Base-by-base conservation (phyloP, 2,329 filamentous ascomycete genomes). In the Tolypocladium capitatum region DNA sequence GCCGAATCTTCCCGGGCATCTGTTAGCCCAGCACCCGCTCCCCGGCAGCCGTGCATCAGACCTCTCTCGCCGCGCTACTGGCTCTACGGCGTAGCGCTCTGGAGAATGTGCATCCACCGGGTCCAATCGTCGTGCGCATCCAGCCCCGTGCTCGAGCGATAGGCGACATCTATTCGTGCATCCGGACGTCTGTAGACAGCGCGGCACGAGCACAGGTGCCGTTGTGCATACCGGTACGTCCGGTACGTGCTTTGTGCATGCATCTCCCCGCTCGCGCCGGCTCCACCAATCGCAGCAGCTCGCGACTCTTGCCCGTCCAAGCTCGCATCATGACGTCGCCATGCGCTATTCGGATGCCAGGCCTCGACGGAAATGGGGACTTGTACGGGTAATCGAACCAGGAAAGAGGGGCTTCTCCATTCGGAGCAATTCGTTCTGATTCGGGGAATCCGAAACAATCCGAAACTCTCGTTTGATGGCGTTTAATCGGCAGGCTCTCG, bases 121-220 rank as follows among this genome's bases (percentile, higher is more conserved):
- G 46, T 48, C 62, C 62, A 64, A 64, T 64, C 55, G 53, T 48
- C 46, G 50, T 48, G 33, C 53, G 49, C 48, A 54, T 58, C 43
- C 33, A 42, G 53, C 61, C 62, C 57, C 62, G 62, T 64, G 62
- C 58, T 52, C 53, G 49, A 60, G 55, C 55, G 59, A 63, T 58
- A 63, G 59, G 58, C 36, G 27, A 20, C 24, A 31, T 38, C 16
- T 5, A 4, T 27, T 24, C n/a, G 27, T 27, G 27, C 27, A 7
- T n/a, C n/a, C 4, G 27, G 2, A 27, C 27, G 5, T 7, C 27
- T 27, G 16, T n/a, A n/a, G n/a, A n/a, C n/a, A n/a, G n/a, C n/a
- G n/a, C n/a, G n/a, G n/a, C n/a, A 30, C 24, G 38, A 28, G 38
- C 2, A 6, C 24, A 3, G 13, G 18, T 42, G 4, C 38, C 38